Conservation (phyloP, 2,329 filamentous ascomycete genomes). For the Penicillium sp. region DNA sequence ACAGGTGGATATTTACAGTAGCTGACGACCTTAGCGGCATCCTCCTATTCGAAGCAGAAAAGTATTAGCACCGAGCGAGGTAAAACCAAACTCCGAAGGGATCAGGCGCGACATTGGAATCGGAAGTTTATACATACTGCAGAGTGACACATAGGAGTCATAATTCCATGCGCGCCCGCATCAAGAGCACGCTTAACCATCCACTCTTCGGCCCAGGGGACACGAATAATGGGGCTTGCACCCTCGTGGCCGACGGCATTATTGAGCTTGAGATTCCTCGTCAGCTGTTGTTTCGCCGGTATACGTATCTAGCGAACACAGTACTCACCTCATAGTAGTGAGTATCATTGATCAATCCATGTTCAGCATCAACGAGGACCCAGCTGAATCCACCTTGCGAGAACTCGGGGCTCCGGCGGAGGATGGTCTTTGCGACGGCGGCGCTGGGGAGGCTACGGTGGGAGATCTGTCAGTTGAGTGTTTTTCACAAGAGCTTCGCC, state of each 20-base stretch:
- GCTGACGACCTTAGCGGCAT: slow-evolving; percentile 31
- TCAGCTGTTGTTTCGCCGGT: background rate
- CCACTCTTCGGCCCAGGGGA: slow-evolving; percentile 39
- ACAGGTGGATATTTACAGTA: slow-evolving; percentile 35
- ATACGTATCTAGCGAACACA: background rate
- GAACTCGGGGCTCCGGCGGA: slow-evolving; percentile 28
- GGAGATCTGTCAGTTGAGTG: background rate
- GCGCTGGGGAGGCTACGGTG: slow-evolving; percentile 29
- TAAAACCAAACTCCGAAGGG: background rate
- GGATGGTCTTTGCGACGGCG: slow-evolving; percentile 34
- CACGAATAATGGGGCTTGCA: slow-evolving; percentile 37
- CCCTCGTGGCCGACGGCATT: slow-evolving; percentile 39
- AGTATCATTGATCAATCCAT: slow-evolving; percentile 40
- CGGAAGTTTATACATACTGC: slow-evolving; percentile 17
- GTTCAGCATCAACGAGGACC: slow-evolving; percentile 43
- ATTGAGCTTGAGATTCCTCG: slow-evolving; percentile 16
- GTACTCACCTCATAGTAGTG: slow-evolving; percentile 38
- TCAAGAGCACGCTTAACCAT: slow-evolving; percentile 44
- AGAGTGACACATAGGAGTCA: slow-evolving; percentile 39
- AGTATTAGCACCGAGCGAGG: background rate
- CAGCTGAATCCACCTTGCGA: slow-evolving; percentile 31
- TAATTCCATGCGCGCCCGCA: slow-evolving; percentile 38
- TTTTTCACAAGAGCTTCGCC: background rate
- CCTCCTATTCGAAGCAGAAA: slow-evolving; percentile 16
- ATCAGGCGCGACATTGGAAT: background rate